A percentile compares a stretch with the other conserved stretches of the same genome.
These are phyloP conservation scores for Bryopsis sp. DNA, from an alignment of 139 green algal species.

Conservation along the genomic window DNA sequence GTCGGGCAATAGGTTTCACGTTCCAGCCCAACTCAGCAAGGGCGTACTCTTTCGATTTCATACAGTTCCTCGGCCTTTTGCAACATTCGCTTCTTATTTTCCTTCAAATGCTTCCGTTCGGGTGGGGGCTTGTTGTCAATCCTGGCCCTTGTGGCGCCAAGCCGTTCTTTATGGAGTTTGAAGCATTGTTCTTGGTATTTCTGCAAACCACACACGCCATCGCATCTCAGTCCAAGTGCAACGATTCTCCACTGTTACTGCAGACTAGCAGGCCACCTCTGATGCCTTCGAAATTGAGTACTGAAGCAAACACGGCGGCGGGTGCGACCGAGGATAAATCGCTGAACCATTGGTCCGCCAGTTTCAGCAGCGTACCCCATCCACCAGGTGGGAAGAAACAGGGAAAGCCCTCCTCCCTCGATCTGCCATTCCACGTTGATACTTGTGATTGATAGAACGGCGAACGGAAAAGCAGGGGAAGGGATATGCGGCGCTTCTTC, in stretches of 20 bases:
- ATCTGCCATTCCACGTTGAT: not conserved
- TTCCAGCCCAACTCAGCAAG: not conserved
- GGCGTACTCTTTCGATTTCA: not conserved
- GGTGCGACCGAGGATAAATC: not conserved
- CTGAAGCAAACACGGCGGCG: not conserved
- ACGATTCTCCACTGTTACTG: not conserved
- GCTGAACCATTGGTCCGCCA: not conserved
- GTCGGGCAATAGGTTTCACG: not conserved
- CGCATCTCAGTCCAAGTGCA: not conserved
- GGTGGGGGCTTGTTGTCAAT: not conserved
- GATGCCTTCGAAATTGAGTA: not conserved
- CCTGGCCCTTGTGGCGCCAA: not conserved
- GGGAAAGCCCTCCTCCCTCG: not conserved
- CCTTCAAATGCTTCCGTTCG: not conserved
- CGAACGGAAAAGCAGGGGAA: not conserved
- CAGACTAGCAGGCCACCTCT: not conserved
- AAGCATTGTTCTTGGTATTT: not conserved
- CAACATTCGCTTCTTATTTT: not conserved
- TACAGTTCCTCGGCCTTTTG: not conserved
- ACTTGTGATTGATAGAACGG: not conserved
- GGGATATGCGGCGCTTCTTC: not conserved
- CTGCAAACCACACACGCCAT: not conserved
- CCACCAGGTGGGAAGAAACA: not conserved
- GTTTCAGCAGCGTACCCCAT: not conserved
- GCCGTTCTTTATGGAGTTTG: not conserved